phyloP scores from a whole-genome alignment of 179 eudicot species.

The Amaranthus tricolor region DNA sequence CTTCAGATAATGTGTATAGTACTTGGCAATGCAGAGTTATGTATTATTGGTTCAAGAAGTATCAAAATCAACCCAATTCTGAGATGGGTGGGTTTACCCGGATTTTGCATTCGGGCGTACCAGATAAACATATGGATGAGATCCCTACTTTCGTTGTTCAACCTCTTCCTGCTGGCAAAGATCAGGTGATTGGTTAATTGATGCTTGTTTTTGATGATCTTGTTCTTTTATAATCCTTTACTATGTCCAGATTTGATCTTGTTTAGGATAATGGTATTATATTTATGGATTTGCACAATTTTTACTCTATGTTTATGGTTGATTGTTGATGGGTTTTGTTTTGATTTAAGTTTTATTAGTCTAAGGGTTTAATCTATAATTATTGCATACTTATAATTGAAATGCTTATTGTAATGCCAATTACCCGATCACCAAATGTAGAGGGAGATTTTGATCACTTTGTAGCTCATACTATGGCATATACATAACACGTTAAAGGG shows the following conservation, averaged over 20 bases:
- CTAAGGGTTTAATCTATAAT: background rate
- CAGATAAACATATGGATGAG: constrained; percentile 82
- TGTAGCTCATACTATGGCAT: too few species aligned
- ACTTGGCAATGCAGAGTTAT: constrained; percentile 93
- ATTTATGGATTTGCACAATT: background rate
- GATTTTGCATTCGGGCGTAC: constrained; percentile 79
- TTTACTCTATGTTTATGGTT: background rate
- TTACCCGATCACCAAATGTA: too few species aligned
- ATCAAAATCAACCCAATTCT: constrained; percentile 41
- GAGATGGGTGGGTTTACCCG: constrained; percentile 99
- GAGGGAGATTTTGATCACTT: too few species aligned
- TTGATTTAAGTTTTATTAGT: background rate
- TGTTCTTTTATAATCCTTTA: too few species aligned
- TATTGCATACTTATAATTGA: background rate
- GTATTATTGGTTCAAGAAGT: constrained; percentile 93
- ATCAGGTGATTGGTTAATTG: constrained; percentile 50
- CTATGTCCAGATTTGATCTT: background rate
- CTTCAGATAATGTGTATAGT: constrained; percentile 81
- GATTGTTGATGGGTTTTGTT: background rate
- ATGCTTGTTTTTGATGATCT: background rate
- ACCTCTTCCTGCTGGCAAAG: constrained; percentile 81
- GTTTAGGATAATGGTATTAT: background rate
- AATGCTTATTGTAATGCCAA: background rate
- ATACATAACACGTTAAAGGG: too few species aligned
- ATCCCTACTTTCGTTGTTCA: constrained; percentile 97